These are phyloP conservation scores for Acer negundo DNA, from an alignment of 345 rosid genomes.

Conservation along the genomic window DNA sequence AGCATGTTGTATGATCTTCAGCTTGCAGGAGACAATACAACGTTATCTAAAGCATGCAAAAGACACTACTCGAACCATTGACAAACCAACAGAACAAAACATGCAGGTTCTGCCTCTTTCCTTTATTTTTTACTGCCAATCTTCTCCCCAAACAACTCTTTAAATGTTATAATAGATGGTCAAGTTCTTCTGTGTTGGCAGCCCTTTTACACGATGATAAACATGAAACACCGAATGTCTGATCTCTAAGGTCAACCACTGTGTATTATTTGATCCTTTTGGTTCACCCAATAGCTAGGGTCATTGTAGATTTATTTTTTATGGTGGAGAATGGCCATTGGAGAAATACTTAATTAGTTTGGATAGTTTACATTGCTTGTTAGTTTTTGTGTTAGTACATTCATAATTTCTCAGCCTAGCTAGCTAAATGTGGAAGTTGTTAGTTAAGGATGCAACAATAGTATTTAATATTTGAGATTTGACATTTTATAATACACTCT, in stretches of 20 bases:
- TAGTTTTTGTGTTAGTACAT: too few relatives aligned
- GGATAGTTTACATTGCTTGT: too few relatives aligned
- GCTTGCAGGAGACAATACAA: constrained; percentile 54
- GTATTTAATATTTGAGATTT: too few relatives aligned
- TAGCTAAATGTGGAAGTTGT: too few relatives aligned
- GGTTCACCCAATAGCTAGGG: too few relatives aligned
- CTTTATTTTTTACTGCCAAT: not conserved
- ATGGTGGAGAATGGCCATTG: too few relatives aligned
- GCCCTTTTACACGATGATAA: not conserved
- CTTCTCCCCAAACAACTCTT: not conserved
- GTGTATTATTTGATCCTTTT: too few relatives aligned
- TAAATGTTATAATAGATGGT: not conserved
- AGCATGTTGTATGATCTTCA: constrained; percentile 20
- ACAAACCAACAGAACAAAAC: constrained; percentile 41
- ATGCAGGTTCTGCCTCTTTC: constrained; percentile 38
- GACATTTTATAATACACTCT: too few relatives aligned
- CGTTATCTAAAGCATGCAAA: constrained; percentile 51
- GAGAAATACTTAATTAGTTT: too few relatives aligned
- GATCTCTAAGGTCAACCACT: not conserved
- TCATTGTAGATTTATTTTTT: too few relatives aligned
- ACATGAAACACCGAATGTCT: not conserved
- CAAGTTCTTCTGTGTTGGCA: not conserved
- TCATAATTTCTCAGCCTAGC: too few relatives aligned
- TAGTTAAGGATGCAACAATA: too few relatives aligned
- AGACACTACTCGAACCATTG: constrained; percentile 33